These are phyloP conservation scores for Colletotrichum trifolii DNA, from an alignment of 2,329 filamentous ascomycete genomes.

Conservation along the genomic window DNA sequence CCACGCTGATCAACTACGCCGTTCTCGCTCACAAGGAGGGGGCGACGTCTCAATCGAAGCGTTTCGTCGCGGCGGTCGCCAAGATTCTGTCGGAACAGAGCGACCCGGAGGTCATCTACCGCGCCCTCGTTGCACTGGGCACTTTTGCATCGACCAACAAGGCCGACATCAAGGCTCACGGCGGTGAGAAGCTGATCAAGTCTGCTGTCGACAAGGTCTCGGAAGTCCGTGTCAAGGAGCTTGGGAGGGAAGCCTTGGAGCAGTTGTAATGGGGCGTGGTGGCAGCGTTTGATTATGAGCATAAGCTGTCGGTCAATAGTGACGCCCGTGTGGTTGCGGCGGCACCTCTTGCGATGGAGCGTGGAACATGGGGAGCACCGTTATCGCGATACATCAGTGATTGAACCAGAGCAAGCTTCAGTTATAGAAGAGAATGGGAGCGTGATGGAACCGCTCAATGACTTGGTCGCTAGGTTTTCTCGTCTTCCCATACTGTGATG, in stretches of 20 bases:
- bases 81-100: slow-evolving; percentile 72
- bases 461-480: background rate
- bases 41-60: slow-evolving; percentile 47
- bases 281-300: background rate
- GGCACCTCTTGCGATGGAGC: slow-evolving; percentile 25
- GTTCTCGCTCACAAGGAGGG: slow-evolving; percentile 71
- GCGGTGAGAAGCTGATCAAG: slow-evolving; percentile 53
- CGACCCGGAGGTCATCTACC: slow-evolving; percentile 86
- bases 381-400: slow-evolving; percentile 5
- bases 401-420: slow-evolving; percentile 18
- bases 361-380: slow-evolving; percentile 6
- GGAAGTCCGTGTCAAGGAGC: slow-evolving; percentile 60
- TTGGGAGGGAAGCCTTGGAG: slow-evolving; percentile 59
- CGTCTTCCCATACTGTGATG: too few relatives aligned
- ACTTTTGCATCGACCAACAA: slow-evolving; percentile 74
- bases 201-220: slow-evolving; percentile 55
- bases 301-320: slow-evolving; percentile 2
- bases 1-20: slow-evolving; percentile 85
- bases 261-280: slow-evolving; percentile 41
- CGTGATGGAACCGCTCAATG: slow-evolving; percentile 30
- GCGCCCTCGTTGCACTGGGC: slow-evolving; percentile 83
- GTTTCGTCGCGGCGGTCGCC: slow-evolving; percentile 70
- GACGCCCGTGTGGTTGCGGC: slow-evolving; percentile 23
- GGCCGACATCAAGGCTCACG: slow-evolving; percentile 55
- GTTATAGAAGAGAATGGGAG: slow-evolving; percentile 13